These are phyloP conservation scores for Naganishia albida DNA, from an alignment of 1,284 basidiomycete species.

Conservation along the genomic window DNA sequence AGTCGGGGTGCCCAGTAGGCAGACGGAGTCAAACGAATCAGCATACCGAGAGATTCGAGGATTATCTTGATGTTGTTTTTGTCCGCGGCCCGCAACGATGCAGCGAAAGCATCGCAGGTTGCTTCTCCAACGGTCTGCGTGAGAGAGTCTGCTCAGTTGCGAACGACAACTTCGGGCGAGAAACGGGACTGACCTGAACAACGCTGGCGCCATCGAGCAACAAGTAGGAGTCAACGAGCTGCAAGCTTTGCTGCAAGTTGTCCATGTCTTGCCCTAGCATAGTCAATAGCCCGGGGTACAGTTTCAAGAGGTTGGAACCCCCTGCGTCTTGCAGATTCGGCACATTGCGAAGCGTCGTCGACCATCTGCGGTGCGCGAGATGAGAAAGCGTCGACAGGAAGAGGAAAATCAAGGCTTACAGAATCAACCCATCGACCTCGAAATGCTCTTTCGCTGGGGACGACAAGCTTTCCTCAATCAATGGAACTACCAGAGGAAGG, in stretches of 20 bases:
- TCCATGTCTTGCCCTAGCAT: slow-evolving; percentile 73
- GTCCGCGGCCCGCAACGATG: slow-evolving; percentile 41
- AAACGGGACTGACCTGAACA: slow-evolving; percentile 64
- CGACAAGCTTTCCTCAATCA: slow-evolving; percentile 72
- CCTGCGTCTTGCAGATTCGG: slow-evolving; percentile 55
- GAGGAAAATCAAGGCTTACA: slow-evolving; percentile 46
- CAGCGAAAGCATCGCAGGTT: slow-evolving; percentile 42
- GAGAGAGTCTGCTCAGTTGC: slow-evolving; percentile 1
- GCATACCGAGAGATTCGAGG: slow-evolving; percentile 43
- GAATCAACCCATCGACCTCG: slow-evolving; percentile 72
- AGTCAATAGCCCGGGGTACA: slow-evolving; percentile 67
- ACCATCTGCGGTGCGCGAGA: slow-evolving; percentile 59
- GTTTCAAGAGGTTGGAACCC: slow-evolving; percentile 60
- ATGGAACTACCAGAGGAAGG: slow-evolving; percentile 67
- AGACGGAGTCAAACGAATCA: slow-evolving; percentile 43
- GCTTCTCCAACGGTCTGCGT: slow-evolving; percentile 40
- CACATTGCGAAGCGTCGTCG: slow-evolving; percentile 69
- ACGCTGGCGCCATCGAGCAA: slow-evolving; percentile 69
- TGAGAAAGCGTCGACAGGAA: slow-evolving; percentile 14
- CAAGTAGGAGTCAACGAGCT: slow-evolving; percentile 77
- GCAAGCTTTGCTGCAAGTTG: slow-evolving; percentile 66
- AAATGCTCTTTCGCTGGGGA: slow-evolving; percentile 67
- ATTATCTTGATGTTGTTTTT: slow-evolving; percentile 39
- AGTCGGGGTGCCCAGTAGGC: slow-evolving; percentile 42
- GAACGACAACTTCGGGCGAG: neutral